Percentiles rank a stretch among this genome's conserved stretches.
Evolutionary conservation across 768 basidiomycete genomes (phyloP).

Genomic region (Panellus pusillus): DNA sequence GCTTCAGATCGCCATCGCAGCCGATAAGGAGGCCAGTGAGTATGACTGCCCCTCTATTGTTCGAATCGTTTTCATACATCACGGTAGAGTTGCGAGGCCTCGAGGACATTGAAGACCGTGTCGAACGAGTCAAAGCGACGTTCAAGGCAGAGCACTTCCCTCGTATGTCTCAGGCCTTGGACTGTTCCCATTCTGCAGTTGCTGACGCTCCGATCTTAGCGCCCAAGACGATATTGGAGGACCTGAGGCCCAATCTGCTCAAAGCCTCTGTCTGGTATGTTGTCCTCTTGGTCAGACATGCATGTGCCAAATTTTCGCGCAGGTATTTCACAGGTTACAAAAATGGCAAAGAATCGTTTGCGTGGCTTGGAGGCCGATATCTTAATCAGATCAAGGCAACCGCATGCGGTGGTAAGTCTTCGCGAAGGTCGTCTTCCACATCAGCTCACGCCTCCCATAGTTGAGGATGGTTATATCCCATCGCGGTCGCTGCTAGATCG

Average conservation of each 20-base stretch:
- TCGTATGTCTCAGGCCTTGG: conserved; percentile 1
- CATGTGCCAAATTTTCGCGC: background rate
- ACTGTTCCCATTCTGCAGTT: background rate
- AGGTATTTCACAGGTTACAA: conserved; percentile 22
- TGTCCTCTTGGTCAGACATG: background rate
- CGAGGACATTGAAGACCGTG: conserved; percentile 11
- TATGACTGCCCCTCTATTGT: background rate
- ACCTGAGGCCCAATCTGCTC: conserved; percentile 1
- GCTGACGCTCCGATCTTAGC: background rate
- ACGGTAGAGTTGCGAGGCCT: conserved; percentile 5
- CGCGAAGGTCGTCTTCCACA: background rate
- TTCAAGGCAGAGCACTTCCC: conserved; percentile 14
- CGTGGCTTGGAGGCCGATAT: conserved; percentile 20
- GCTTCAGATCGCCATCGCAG: conserved; percentile 10
- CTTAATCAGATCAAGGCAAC: conserved; percentile 19
- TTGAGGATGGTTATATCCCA: conserved; percentile 1
- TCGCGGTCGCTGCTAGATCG: conserved; percentile 12
- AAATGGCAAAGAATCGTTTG: conserved; percentile 18
- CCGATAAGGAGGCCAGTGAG: conserved; percentile 19
- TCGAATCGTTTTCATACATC: background rate
- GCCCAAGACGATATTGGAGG: conserved; percentile 5
- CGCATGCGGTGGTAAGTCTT: background rate
- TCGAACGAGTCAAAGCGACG: conserved; percentile 4
- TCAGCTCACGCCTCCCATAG: background rate
- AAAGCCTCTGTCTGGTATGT: conserved; percentile 21